phyloP scores from a whole-genome alignment of 345 rosid genomes.

The Cochlearia excelsa region DNA sequence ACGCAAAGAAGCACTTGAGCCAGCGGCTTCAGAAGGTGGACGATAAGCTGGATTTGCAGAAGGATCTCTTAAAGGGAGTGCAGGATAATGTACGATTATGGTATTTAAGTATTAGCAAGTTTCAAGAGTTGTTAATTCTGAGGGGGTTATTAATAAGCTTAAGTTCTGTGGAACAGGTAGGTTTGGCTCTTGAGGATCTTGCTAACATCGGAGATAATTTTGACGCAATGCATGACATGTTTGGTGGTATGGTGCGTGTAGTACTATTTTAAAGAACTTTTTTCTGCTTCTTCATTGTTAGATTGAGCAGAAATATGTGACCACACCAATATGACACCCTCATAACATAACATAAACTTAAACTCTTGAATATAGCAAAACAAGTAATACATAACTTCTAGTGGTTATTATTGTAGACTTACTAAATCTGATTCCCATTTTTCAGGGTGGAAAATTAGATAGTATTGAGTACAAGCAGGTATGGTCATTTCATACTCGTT shows the following conservation, averaged over 20 bases:
- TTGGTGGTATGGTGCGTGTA: conserved; percentile 65
- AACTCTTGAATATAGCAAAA: neutral
- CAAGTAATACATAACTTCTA: conserved; percentile 5
- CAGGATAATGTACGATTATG: conserved; percentile 52
- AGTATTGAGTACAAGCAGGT: conserved; percentile 87
- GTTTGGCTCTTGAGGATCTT: conserved; percentile 56
- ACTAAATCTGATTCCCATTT: conserved; percentile 17
- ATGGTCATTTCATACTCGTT: conserved; percentile 6
- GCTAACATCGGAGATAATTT: conserved; percentile 57
- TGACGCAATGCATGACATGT: conserved; percentile 56
- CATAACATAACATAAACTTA: neutral
- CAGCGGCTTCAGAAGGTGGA: conserved; percentile 72
- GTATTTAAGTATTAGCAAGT: neutral
- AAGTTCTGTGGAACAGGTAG: conserved; percentile 49
- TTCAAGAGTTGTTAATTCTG: neutral
- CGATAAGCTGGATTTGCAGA: conserved; percentile 75
- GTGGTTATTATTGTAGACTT: conserved; percentile 4
- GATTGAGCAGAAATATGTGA: neutral
- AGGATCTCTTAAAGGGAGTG: conserved; percentile 67
- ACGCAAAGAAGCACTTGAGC: conserved; percentile 76
- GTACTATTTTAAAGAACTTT: neutral
- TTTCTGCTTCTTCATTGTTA: neutral
- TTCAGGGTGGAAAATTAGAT: conserved; percentile 80
- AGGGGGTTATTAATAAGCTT: conserved; percentile 19
- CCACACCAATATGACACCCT: neutral